phyloP scores from a whole-genome alignment of 805 yeast genomes.

The Saccharomycopsis vini region DNA sequence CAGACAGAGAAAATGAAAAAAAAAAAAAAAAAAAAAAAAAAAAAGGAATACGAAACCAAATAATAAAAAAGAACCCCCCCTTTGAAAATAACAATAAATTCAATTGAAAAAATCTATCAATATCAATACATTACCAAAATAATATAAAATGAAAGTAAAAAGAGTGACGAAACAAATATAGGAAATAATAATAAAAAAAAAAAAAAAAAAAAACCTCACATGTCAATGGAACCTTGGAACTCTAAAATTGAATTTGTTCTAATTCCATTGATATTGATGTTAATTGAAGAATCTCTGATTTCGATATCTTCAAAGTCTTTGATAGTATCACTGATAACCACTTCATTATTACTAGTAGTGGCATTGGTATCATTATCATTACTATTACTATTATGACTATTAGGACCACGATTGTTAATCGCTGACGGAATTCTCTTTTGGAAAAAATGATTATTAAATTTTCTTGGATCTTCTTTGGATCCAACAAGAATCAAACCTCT shows the following conservation, averaged over 20 bases:
- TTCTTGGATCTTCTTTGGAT: conserved; percentile 32
- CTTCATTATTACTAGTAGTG: not conserved
- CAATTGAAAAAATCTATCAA: no score
- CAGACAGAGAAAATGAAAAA: no score
- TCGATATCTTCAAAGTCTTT: conserved; percentile 13
- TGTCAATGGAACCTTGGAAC: conserved; percentile 53
- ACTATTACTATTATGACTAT: no score
- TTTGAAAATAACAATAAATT: no score
- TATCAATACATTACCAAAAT: no score
- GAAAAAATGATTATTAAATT: conserved; percentile 17
- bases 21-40: no score
- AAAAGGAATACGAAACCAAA: no score
- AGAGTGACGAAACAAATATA: no score
- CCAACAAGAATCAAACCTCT: conserved; percentile 83
- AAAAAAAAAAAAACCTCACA: no score
- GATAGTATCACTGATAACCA: not conserved
- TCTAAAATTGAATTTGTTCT: conserved; percentile 54
- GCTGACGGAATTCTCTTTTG: conserved; percentile 9
- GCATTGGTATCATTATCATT: conserved; percentile 5
- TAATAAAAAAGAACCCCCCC: no score
- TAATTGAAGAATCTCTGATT: conserved; percentile 8
- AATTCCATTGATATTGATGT: conserved; percentile 49
- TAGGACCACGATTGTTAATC: conserved; percentile 13
- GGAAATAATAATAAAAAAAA: no score
- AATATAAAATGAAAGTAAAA: no score